Evolutionary conservation across 1,284 basidiomycete species (phyloP).

Genomic region (Boletellus sp.): DNA sequence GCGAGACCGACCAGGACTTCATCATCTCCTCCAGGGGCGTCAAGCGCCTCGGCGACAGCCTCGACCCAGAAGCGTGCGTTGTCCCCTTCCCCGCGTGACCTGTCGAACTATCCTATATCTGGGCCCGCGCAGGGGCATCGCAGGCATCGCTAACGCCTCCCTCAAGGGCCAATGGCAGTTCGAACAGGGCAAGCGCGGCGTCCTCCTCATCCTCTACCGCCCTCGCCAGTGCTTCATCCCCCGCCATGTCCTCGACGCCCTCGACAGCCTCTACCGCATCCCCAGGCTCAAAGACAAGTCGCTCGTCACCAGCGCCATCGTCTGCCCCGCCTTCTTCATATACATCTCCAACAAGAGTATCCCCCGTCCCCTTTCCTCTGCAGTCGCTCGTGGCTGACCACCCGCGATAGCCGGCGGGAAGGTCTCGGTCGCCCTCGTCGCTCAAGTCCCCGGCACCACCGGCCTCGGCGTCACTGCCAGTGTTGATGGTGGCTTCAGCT

Average conservation of each 20-base stretch:
- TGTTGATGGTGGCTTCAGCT: constrained; percentile 4
- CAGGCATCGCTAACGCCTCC: constrained; percentile 21
- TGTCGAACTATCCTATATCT: background rate
- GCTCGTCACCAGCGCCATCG: constrained; percentile 22
- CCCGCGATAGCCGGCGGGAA: constrained; percentile 21
- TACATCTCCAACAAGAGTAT: constrained; percentile 29
- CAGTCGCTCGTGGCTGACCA: too few species aligned
- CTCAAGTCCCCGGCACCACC: constrained; percentile 6
- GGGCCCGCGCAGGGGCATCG: constrained; percentile 8
- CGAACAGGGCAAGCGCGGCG: constrained; percentile 22
- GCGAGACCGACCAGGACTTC: constrained; percentile 18
- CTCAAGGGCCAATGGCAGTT: constrained; percentile 31
- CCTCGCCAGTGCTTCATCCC: constrained; percentile 23
- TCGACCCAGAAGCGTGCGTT: constrained; percentile 18
- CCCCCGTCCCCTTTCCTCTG: background rate
- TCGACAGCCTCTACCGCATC: constrained; percentile 19
- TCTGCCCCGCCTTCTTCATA: constrained; percentile 28
- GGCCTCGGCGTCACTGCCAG: constrained; percentile 8
- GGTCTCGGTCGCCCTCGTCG: constrained; percentile 21
- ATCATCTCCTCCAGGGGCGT: constrained; percentile 25
- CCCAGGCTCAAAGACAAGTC: constrained; percentile 21
- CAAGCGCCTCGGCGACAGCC: background rate
- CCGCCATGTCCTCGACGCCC: constrained; percentile 1
- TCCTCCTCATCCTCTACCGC: constrained; percentile 25
- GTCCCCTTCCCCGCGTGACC: too few species aligned